Conservation (phyloP, 2,329 filamentous ascomycete genomes). For the Cordyceps fumosorosea region DNA sequence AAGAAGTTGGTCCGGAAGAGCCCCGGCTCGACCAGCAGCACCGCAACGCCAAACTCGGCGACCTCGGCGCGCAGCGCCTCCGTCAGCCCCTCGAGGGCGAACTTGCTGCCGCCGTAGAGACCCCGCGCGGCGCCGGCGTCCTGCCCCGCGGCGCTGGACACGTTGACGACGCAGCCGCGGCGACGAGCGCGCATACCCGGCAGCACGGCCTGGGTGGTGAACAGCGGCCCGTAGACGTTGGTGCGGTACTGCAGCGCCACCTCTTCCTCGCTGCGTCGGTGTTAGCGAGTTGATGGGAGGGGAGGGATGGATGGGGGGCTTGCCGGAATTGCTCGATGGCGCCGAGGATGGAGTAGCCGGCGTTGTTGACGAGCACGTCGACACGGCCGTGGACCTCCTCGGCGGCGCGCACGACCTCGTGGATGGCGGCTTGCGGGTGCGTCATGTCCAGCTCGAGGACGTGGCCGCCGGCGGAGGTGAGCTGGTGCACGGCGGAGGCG, state of each 20-base stretch:
- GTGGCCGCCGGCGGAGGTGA: conserved; percentile 20
- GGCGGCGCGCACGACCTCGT: conserved; percentile 20
- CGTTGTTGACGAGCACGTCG: conserved; percentile 48
- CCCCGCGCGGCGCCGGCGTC: conserved; percentile 30
- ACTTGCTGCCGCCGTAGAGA: conserved; percentile 41
- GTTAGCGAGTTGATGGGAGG: not conserved
- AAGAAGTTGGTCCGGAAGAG: conserved; percentile 45
- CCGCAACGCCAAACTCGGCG: conserved; percentile 35
- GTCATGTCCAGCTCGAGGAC: conserved; percentile 23
- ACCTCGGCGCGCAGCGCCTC: conserved; percentile 38
- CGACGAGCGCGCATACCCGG: conserved; percentile 37
- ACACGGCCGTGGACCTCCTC: conserved; percentile 23
- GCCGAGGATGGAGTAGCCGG: conserved; percentile 37
- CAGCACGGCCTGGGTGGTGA: conserved; percentile 39
- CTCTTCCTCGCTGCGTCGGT: conserved; percentile 28
- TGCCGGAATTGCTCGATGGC: conserved; percentile 29
- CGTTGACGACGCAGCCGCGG: conserved; percentile 38
- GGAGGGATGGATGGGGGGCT: not conserved
- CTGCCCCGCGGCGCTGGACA: conserved; percentile 39
- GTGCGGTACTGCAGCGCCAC: conserved; percentile 36
- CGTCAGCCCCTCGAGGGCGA: conserved; percentile 33
- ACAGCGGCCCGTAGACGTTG: conserved; percentile 43
- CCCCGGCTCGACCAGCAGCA: conserved; percentile 42
- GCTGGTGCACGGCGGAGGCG: conserved; percentile 14
- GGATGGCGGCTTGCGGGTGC: conserved; percentile 8